These are phyloP conservation scores for Astraeus odoratus DNA, from an alignment of 768 basidiomycete genomes.

Conservation along the genomic window DNA sequence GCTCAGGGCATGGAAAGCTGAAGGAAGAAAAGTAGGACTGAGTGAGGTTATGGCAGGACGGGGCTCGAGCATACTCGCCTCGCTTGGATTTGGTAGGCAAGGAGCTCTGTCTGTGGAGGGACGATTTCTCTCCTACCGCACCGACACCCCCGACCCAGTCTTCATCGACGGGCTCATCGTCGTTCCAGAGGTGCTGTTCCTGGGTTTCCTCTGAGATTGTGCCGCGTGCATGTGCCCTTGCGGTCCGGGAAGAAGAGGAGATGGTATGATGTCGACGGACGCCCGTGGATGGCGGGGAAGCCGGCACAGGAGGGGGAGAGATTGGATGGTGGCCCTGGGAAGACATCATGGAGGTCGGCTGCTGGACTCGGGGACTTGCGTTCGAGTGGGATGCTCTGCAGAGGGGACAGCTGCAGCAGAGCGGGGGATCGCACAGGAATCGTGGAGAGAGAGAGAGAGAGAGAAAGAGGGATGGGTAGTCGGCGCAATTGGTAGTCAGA, in stretches of 20 bases:
- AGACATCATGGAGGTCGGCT: slow-evolving; percentile 31
- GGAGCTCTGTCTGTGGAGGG: slow-evolving; percentile 73
- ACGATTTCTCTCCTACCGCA: slow-evolving; percentile 77
- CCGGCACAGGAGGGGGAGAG: slow-evolving; percentile 36
- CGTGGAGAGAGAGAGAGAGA: background rate
- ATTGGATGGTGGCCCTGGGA: slow-evolving; percentile 31
- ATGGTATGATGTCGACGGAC: slow-evolving; percentile 85
- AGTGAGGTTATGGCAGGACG: slow-evolving; percentile 1
- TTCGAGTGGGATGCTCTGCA: too few relatives aligned
- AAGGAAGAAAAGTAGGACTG: slow-evolving; percentile 10
- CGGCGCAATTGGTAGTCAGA: too few relatives aligned
- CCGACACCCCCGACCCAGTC: slow-evolving; percentile 81
- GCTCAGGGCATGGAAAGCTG: slow-evolving; percentile 47
- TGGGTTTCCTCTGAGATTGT: slow-evolving; percentile 63
- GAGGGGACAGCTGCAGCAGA: background rate
- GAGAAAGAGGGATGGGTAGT: background rate
- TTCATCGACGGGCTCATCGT: slow-evolving; percentile 72
- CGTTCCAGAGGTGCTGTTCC: slow-evolving; percentile 54
- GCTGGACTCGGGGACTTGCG: too few relatives aligned
- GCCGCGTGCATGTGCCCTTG: slow-evolving; percentile 53
- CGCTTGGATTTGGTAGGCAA: slow-evolving; percentile 77
- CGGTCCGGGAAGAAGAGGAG: slow-evolving; percentile 62
- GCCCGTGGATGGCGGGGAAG: slow-evolving; percentile 31
- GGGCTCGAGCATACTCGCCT: slow-evolving; percentile 36
- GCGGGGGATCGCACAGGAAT: slow-evolving; percentile 4